Evolutionary conservation across 495 filamentous ascomycete genomes (phyloP), one percentile per base, ranked within the genome.

Genomic region (Podospora anserina): DNA sequence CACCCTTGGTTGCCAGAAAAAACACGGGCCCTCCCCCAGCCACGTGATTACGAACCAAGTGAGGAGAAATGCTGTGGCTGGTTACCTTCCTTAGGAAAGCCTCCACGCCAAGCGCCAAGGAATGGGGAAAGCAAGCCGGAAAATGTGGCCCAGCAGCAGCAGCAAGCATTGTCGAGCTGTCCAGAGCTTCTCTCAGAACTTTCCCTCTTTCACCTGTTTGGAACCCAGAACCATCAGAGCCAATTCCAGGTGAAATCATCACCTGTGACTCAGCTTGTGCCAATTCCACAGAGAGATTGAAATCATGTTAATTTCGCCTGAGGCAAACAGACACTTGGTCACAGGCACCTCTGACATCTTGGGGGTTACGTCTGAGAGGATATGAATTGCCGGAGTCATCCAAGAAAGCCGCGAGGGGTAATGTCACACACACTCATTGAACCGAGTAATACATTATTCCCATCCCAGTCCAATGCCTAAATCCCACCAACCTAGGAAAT

Each of bases 21-120:
- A 66, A 27, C 62, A 66, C 34, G 59, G 44, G 54, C 23, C 55
- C 4, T 7, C 30, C 30, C 30, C 66, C 65, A 77, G 69, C 69
- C 75, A 77, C 75, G 73, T 77, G 75, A 77, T 74, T 68, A 20
- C n/a, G 13, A 27, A 20, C 53, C 6, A 58, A 58, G 55, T 58
- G 55, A 58, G 66, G 64, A 32, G 54, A 69, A 70, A 68, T 56
- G 63, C 63, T 69, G 70, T 69, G 70, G 70, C 67, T 71, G 70
- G 67, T 58, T 55, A 58, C 5, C 39, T 49, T 1, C 4, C 7
- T 32, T 49, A 49, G 39, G 39, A 49, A 49, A 11, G 39, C 39
- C 39, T 49, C 39, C 39, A 49, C 39, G 5, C 39, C 39, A 49
- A 49, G 39, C 9, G 39, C 39, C 39, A 49, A 49, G 39, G 39